These are phyloP conservation scores for Lodderomyces orthopsilosis DNA, from an alignment of 1,139 yeast genomes.

Conservation along the genomic window DNA sequence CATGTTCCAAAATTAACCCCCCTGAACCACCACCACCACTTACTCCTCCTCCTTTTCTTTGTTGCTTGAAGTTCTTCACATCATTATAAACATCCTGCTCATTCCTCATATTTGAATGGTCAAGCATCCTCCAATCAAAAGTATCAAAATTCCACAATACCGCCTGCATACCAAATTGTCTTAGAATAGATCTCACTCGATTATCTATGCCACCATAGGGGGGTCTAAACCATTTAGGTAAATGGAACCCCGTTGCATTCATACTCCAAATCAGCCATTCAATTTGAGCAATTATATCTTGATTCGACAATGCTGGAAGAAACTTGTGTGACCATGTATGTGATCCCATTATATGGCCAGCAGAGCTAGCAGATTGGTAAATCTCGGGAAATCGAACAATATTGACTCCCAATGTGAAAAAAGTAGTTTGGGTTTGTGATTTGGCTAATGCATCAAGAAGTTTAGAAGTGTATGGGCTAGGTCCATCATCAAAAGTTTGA, in stretches of 20 bases:
- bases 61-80: slow-evolving; percentile 48
- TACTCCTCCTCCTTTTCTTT: slow-evolving; percentile 24
- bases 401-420: slow-evolving; percentile 82
- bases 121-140: slow-evolving; percentile 80
- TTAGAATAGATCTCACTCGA: slow-evolving; percentile 71
- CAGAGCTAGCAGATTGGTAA: slow-evolving; percentile 51
- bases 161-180: slow-evolving; percentile 84
- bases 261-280: slow-evolving; percentile 98
- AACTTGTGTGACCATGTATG: slow-evolving; percentile 95
- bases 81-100: slow-evolving; percentile 54
- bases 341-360: slow-evolving; percentile 79
- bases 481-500: slow-evolving; percentile 96
- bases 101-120: slow-evolving; percentile 30
- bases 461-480: slow-evolving; percentile 65
- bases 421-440: slow-evolving; percentile 52
- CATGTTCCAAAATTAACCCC: slow-evolving; percentile 85
- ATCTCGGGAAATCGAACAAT: slow-evolving; percentile 74
- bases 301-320: slow-evolving; percentile 73
- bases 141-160: slow-evolving; percentile 93
- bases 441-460: slow-evolving; percentile 49
- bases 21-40: slow-evolving; percentile 5
- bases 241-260: slow-evolving; percentile 87
- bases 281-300: slow-evolving; percentile 80
- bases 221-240: slow-evolving; percentile 95
- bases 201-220: slow-evolving; percentile 95